Conservation (phyloP, 192 early-diverging fungal species). For the Coemansia sp. region DNA sequence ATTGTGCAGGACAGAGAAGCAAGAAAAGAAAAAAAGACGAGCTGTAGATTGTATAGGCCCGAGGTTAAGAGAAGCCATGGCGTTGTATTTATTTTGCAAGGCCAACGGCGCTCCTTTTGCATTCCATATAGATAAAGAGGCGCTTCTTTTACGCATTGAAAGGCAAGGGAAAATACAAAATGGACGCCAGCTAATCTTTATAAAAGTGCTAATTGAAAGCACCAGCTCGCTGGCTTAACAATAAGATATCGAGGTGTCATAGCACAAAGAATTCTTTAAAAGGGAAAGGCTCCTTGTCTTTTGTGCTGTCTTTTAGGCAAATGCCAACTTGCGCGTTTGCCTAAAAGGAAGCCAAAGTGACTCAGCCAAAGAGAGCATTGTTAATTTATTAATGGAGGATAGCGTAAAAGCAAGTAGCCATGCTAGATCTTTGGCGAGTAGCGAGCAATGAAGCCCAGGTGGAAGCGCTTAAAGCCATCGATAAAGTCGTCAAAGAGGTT, state of each 20-base stretch:
- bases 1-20: not conserved
- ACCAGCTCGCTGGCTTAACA: not conserved
- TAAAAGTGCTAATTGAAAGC: not conserved
- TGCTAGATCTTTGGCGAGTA: constrained; percentile 33
- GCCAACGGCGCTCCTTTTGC: not conserved
- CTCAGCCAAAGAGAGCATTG: not conserved
- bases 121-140: not conserved
- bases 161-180: not conserved
- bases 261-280: constrained; percentile 1
- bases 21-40: not conserved
- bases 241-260: not conserved
- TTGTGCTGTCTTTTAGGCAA: not conserved
- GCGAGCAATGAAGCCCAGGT: constrained; percentile 76
- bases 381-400: not conserved
- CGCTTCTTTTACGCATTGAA: not conserved
- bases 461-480: constrained; percentile 71
- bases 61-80: too few species aligned
- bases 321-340: not conserved
- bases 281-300: not conserved
- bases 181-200: not conserved
- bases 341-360: not conserved
- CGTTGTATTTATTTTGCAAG: not conserved
- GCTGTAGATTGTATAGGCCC: not conserved
- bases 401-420: not conserved
- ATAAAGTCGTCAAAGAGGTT: constrained; percentile 91